These are phyloP conservation scores for Escallonia rubra DNA, from an alignment of 129 eudicot species.

Conservation along the genomic window DNA sequence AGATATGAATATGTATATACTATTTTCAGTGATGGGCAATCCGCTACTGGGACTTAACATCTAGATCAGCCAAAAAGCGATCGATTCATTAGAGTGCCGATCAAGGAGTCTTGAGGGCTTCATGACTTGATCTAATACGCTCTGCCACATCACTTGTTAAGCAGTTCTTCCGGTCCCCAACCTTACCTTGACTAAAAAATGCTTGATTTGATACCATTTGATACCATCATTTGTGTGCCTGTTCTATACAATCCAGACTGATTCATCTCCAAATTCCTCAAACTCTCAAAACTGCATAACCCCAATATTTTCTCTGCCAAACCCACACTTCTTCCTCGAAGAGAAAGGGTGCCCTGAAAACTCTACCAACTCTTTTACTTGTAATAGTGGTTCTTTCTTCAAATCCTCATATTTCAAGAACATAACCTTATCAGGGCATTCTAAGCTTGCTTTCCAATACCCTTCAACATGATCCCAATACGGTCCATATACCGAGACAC, in stretches of 20 bases:
- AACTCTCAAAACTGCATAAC: slow-evolving; percentile 26
- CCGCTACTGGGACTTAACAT: no score
- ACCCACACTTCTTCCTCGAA: slow-evolving; percentile 21
- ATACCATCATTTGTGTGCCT: slow-evolving; percentile 1
- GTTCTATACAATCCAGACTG: slow-evolving; percentile 5
- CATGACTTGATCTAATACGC: slow-evolving; percentile 12
- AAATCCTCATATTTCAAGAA: slow-evolving; percentile 12
- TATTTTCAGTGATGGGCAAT: no score
- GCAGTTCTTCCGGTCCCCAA: slow-evolving; percentile 20
- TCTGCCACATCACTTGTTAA: slow-evolving; percentile 18
- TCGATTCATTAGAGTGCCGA: no score
- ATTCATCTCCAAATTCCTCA: slow-evolving; percentile 20
- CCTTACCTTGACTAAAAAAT: slow-evolving; percentile 25
- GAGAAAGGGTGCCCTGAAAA: slow-evolving; percentile 26
- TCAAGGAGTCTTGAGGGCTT: not conserved
- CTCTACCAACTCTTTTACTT: slow-evolving; percentile 15
- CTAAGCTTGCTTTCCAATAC: slow-evolving; percentile 17
- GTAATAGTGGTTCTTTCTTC: not conserved
- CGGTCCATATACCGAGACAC: slow-evolving; percentile 21
- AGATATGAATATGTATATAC: no score
- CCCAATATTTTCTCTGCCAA: slow-evolving; percentile 12
- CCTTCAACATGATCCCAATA: slow-evolving; percentile 38
- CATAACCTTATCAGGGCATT: slow-evolving; percentile 10
- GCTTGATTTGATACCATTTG: slow-evolving; percentile 27
- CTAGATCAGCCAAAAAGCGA: no score